Evolutionary conservation across 805 yeast species (phyloP), one percentile per base, ranked within the genome.

Genomic region (Torulaspora quercuum): DNA sequence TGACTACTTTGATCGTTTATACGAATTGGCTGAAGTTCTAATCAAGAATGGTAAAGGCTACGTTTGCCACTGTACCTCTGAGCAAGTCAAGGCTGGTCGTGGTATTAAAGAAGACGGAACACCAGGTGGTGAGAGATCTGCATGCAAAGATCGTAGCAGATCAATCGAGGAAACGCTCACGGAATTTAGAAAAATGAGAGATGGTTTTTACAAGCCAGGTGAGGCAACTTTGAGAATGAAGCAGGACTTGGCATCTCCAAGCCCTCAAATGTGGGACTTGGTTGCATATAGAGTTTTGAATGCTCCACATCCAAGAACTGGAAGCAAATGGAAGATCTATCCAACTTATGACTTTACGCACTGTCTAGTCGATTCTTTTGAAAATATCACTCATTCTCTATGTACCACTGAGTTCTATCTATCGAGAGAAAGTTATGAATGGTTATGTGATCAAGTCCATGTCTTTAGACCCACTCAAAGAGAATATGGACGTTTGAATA

Each of bases 221-320:
- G 85, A 86, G 63, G 97, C 95, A 19, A 87, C 88, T 7, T 72
- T 92, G 59, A 82, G 99, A 68, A 92, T 92, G 97, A 90, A 90
- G 62, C 96, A 87, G 71, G 95, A 92, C 56, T 68, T 92, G 46
- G 59, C 64, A 6, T 83, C 92, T 11, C 95, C 96, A 46, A 84
- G 86, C 46, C 99, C 99, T 11, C 98, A 92, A 68, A 92, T 92
- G 98, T 92, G 99, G 99, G 99, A 92, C 66, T 73, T 92, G 48
- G 92, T 92, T 45, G 98, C 98, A 8, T 92, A 92, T 68, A 78
- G 99, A 62, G 95, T 92, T 3, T 71, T 92, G 52, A 75, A 90
- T 52, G 88, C 95, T 9, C 77, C 88, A 21, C 98, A 92, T 65
- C 95, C 90, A 65, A 81, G 97, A 67, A 92, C 98, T 8, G 99